phyloP scores from a whole-genome alignment of 1,284 basidiomycete genomes.

The Mycosarcoma mackinlayi region DNA sequence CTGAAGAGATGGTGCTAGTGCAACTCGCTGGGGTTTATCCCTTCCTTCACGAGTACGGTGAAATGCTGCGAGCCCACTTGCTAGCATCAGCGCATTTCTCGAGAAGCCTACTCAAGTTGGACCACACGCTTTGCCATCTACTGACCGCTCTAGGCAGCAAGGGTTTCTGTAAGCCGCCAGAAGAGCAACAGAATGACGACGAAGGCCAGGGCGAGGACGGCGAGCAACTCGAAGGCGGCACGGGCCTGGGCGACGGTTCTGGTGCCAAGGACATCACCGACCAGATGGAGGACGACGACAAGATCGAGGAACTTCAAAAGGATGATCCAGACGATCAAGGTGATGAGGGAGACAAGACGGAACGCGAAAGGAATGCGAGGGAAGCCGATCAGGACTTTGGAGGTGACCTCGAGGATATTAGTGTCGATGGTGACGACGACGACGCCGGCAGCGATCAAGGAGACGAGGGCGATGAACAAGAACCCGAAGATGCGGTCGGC shows the following conservation, averaged over 20 bases:
- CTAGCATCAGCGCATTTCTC: slow-evolving; percentile 73
- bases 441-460: slow-evolving; percentile 72
- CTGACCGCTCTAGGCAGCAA: slow-evolving; percentile 81
- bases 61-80: slow-evolving; percentile 70
- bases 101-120: slow-evolving; percentile 85
- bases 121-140: slow-evolving; percentile 80
- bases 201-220: slow-evolving; percentile 48
- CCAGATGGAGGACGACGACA: slow-evolving; percentile 78
- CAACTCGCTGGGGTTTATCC: slow-evolving; percentile 50
- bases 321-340: slow-evolving; percentile 75
- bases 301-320: slow-evolving; percentile 87
- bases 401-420: slow-evolving; percentile 77
- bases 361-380: slow-evolving; percentile 73
- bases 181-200: slow-evolving; percentile 50
- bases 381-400: slow-evolving; percentile 75
- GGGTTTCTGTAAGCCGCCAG: slow-evolving; percentile 78
- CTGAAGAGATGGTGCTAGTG: slow-evolving; percentile 20
- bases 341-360: slow-evolving; percentile 68
- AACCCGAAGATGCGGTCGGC: slow-evolving; percentile 84
- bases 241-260: slow-evolving; percentile 65
- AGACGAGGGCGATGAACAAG: slow-evolving; percentile 71
- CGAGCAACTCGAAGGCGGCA: slow-evolving; percentile 63
- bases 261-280: slow-evolving; percentile 72
- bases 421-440: slow-evolving; percentile 72
- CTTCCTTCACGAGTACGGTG: slow-evolving; percentile 57